Evolutionary conservation across 495 filamentous ascomycete genomes (phyloP).

Genomic region (Xeromyces bisporus): DNA sequence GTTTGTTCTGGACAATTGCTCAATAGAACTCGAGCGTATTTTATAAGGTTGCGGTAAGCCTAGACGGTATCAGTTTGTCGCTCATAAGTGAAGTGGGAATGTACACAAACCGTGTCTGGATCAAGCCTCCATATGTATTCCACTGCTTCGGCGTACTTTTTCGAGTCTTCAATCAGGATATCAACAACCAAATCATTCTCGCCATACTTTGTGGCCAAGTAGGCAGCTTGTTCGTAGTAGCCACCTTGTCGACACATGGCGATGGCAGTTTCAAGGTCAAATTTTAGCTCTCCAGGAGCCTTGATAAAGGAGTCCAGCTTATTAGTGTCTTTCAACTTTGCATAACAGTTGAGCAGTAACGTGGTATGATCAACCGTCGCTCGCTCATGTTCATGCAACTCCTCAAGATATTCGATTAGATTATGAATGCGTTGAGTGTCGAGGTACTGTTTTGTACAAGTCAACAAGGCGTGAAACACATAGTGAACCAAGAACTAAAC

Average conservation of each 20-base stretch:
- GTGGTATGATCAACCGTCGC: slow-evolving; percentile 96
- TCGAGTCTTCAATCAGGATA: slow-evolving; percentile 88
- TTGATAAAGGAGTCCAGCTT: slow-evolving; percentile 96
- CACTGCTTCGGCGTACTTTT: slow-evolving; percentile 70
- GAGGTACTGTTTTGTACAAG: slow-evolving; percentile 44
- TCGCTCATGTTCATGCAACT: slow-evolving; percentile 83
- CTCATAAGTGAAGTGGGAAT: neutral
- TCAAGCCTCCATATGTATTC: slow-evolving; percentile 82
- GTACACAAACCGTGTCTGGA: slow-evolving; percentile 49
- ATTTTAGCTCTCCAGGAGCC: slow-evolving; percentile 83
- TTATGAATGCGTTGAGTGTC: slow-evolving; percentile 96
- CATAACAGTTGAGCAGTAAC: slow-evolving; percentile 87
- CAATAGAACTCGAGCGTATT: slow-evolving; percentile 78
- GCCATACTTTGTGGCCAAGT: slow-evolving; percentile 81
- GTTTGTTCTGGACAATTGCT: slow-evolving; percentile 65
- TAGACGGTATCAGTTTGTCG: slow-evolving; percentile 17
- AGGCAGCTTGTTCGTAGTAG: slow-evolving; percentile 95
- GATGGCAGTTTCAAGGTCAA: slow-evolving; percentile 94
- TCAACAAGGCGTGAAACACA: neutral
- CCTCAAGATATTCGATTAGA: slow-evolving; percentile 92
- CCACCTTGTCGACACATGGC: slow-evolving; percentile 95
- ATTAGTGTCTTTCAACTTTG: slow-evolving; percentile 86
- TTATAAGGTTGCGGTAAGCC: slow-evolving; percentile 85
- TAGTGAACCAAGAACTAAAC: neutral
- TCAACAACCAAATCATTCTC: slow-evolving; percentile 90